Percentiles rank a stretch among this genome's conserved stretches.
phyloP scores from a whole-genome alignment of 2,329 filamentous ascomycete genomes.

The Scytalidium lignicola region DNA sequence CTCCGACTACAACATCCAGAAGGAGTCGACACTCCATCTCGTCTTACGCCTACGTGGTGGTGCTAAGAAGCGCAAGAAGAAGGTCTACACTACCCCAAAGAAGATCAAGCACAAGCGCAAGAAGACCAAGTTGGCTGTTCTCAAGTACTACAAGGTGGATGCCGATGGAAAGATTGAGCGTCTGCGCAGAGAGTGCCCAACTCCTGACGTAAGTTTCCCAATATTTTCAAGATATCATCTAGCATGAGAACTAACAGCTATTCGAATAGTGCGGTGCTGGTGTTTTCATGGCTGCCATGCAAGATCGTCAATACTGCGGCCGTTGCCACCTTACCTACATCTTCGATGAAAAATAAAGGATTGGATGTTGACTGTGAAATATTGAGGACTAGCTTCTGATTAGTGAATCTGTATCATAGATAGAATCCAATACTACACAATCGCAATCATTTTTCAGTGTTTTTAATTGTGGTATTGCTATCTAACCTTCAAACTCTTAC shows the following conservation, averaged over 20 bases:
- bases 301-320: conserved; percentile 79
- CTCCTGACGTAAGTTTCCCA: conserved; percentile 66
- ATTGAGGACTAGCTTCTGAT: conserved; percentile 9
- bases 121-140: conserved; percentile 99
- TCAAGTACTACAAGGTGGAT: conserved; percentile 99
- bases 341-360: conserved; percentile 62
- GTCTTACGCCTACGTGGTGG: conserved; percentile 98
- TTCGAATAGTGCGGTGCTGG: conserved; percentile 84
- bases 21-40: conserved; percentile 97
- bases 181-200: conserved; percentile 94
- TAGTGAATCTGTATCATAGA: conserved; percentile 12
- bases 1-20: conserved; percentile 99
- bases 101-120: conserved; percentile 99
- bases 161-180: conserved; percentile 99
- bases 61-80: conserved; percentile 99
- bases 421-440: conserved; percentile 11
- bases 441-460: conserved; percentile 3
- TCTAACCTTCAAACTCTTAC: too few species aligned
- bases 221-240: neutral
- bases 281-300: conserved; percentile 99
- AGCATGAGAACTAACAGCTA: conserved; percentile 30
- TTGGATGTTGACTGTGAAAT: conserved; percentile 42
- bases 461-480: too few species aligned
- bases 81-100: conserved; percentile 99
- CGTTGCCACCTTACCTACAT: conserved; percentile 70